A percentile compares a stretch with the other conserved stretches of the same genome.
Conservation (phyloP, 805 yeast genomes). For the Candida argentea region DNA sequence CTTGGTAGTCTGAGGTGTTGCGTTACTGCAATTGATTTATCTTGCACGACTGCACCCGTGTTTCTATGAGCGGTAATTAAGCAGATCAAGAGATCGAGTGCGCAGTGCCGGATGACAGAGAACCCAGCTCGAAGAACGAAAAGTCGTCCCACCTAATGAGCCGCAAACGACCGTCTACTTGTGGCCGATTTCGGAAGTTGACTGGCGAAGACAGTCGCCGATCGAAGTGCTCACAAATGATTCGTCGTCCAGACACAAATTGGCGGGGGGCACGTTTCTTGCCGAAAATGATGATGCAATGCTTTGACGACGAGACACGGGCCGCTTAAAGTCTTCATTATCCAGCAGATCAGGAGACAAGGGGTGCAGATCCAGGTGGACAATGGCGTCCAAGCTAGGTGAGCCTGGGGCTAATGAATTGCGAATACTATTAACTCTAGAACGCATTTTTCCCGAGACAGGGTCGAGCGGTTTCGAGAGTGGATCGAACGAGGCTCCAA, state of each 20-base stretch:
- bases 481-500: slow-evolving; percentile 16
- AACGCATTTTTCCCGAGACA: not conserved
- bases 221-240: slow-evolving; percentile 28
- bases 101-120: slow-evolving; percentile 1
- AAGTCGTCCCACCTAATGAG: slow-evolving; percentile 1
- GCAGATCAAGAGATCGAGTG: slow-evolving; percentile 1
- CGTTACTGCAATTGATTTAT: no score
- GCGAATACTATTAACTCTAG: not conserved
- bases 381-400: slow-evolving; percentile 6
- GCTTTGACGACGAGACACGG: slow-evolving; percentile 1
- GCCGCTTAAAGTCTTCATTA: slow-evolving; percentile 5
- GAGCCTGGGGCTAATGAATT: not conserved
- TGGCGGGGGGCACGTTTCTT: slow-evolving; percentile 2
- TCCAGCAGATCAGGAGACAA: slow-evolving; percentile 19
- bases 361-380: no score
- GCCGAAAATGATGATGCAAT: slow-evolving; percentile 2
- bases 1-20: no score
- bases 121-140: slow-evolving; percentile 1
- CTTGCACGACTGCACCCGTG: no score
- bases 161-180: slow-evolving; percentile 2
- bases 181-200: slow-evolving; percentile 27
- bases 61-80: no score
- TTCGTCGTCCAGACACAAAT: slow-evolving; percentile 17
- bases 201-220: slow-evolving; percentile 31
- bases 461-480: slow-evolving; percentile 1